These are phyloP conservation scores for Primulina eburnea DNA, from an alignment of 257 asterid genomes.

Conservation along the genomic window DNA sequence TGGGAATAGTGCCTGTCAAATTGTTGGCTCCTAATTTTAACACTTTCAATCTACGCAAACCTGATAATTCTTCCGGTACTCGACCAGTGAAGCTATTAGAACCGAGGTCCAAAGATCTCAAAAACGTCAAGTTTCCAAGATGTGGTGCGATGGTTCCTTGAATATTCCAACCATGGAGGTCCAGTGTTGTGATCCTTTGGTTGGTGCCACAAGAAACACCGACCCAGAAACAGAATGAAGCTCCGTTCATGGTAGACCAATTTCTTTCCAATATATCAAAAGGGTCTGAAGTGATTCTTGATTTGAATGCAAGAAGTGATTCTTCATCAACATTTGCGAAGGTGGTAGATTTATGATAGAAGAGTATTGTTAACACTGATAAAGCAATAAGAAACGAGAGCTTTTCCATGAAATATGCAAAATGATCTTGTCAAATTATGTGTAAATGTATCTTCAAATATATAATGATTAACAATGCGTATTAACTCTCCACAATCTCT, in stretches of 20 bases:
- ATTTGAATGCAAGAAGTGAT: conserved; percentile 4
- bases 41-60: neutral
- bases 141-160: conserved; percentile 8
- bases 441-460: no score
- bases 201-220: neutral
- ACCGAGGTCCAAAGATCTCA: conserved; percentile 1
- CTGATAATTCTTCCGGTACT: neutral
- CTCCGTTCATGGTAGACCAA: neutral
- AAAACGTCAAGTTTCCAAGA: conserved; percentile 15
- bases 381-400: no score
- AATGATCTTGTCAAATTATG: no score
- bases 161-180: neutral
- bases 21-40: neutral
- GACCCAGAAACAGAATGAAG: neutral
- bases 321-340: no score
- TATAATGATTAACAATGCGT: no score
- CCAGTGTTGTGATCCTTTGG: neutral
- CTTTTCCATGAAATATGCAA: no score
- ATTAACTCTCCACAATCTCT: no score
- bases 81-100: neutral
- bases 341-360: no score
- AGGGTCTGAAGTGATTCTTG: neutral
- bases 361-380: no score
- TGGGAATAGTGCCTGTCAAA: neutral
- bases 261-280: neutral